Percentiles rank a stretch among this genome's conserved stretches.
phyloP scores from a whole-genome alignment of 441 rosid species.

The Mallotus repandus region DNA sequence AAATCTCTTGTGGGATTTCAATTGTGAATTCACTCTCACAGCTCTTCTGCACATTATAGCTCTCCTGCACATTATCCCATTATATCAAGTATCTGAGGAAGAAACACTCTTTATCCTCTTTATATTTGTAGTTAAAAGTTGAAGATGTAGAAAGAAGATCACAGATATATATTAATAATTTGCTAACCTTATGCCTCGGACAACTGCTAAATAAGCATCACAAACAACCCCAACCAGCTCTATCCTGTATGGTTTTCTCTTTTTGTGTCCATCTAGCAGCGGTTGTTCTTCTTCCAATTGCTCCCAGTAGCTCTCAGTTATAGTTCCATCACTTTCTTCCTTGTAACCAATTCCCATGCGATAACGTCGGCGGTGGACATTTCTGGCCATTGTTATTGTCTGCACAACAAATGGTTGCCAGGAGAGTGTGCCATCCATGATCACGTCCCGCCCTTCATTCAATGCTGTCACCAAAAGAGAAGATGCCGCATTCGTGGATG shows the following conservation, averaged over 20 bases:
- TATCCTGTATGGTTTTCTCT: constrained; percentile 86
- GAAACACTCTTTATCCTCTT: neutral
- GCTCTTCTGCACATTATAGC: constrained; percentile 94
- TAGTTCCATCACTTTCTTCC: constrained; percentile 56
- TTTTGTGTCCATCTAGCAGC: constrained; percentile 53
- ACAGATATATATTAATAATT: neutral
- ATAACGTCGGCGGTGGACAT: constrained; percentile 86
- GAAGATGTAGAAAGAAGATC: neutral
- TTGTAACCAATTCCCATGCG: constrained; percentile 93
- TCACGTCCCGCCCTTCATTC: constrained; percentile 92
- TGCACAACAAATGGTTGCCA: constrained; percentile 97
- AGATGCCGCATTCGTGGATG: constrained; percentile 97
- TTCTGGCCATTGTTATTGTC: constrained; percentile 95
- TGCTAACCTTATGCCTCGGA: constrained; percentile 78
- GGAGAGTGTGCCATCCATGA: constrained; percentile 98
- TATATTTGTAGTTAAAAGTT: neutral
- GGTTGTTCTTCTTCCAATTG: constrained; percentile 72
- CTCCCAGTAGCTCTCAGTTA: constrained; percentile 90
- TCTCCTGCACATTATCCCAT: constrained; percentile 56
- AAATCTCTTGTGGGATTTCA: constrained; percentile 93
- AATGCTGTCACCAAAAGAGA: constrained; percentile 95
- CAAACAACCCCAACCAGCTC: constrained; percentile 95
- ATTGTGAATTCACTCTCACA: constrained; percentile 81
- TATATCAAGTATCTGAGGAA: constrained; percentile 19
- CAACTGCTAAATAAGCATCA: constrained; percentile 90